Conservation (phyloP, 2,329 filamentous ascomycete genomes). For the Ascomycota sp. region DNA sequence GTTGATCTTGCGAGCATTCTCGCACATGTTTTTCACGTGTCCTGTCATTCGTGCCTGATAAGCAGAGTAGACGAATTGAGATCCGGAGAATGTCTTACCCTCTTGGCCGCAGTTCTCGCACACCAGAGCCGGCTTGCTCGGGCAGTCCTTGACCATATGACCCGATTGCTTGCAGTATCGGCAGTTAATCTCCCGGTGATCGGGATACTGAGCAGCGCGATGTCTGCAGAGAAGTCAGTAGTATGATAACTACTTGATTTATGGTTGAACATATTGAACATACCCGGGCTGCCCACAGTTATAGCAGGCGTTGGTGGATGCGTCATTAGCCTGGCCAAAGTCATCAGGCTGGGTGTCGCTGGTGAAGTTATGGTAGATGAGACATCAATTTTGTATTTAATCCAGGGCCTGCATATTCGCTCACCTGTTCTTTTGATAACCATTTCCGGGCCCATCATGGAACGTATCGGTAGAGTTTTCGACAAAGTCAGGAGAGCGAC, state of each 20-base stretch:
- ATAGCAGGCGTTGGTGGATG: neutral
- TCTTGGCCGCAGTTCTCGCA: constrained; percentile 43
- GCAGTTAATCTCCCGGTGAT: constrained; percentile 14
- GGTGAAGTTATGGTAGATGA: too few relatives aligned
- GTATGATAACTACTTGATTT: neutral
- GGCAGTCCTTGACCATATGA: constrained; percentile 41
- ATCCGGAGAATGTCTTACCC: constrained; percentile 17
- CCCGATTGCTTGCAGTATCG: constrained; percentile 28
- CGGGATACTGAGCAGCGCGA: constrained; percentile 15
- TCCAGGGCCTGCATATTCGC: too few relatives aligned
- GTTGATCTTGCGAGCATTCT: constrained; percentile 37
- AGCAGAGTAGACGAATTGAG: neutral
- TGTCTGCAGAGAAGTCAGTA: constrained; percentile 7
- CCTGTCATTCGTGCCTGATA: constrained; percentile 16
- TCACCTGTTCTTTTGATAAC: too few relatives aligned
- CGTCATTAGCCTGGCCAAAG: neutral
- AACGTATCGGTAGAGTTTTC: too few relatives aligned
- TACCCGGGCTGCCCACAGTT: constrained; percentile 1
- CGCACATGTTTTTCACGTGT: constrained; percentile 34
- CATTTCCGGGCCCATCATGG: too few relatives aligned
- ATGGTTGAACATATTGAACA: neutral
- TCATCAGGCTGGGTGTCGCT: too few relatives aligned
- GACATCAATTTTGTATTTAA: too few relatives aligned
- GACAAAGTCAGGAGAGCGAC: too few relatives aligned
- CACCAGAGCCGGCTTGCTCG: constrained; percentile 29